Base-by-base conservation (phyloP, 2,329 filamentous ascomycete species). In the Akanthomyces uredinophilus region DNA sequence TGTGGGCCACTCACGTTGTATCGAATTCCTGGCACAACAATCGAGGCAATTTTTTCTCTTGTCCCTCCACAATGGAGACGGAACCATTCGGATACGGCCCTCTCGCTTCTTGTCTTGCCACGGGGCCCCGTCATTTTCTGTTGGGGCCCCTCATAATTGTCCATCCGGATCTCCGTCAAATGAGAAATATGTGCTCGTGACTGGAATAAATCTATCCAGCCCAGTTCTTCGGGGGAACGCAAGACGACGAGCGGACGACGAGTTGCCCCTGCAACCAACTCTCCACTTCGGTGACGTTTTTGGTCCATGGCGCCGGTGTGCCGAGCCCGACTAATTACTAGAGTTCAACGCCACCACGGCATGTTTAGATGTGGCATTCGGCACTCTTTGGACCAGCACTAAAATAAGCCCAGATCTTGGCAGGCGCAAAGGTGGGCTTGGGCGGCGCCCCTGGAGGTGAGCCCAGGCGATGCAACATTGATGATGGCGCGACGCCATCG, bases 41-140 rank as follows among this genome's bases (percentile, higher is more conserved):
- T 29, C 24, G 47, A 60, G n/a, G 49, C 49, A 53, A 44, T 53
- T 50, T 58, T 20, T 43, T 29, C 7, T 35, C 13, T 11, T 39
- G 39, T 54, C 16, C 50, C 58, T 60, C 58, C 58, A 29, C 58
- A 60, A 46, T 54, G 49, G 27, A 60, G 57, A 60, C 27, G 8
- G 29, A 37, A 37, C 32, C 37, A 39, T 5, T 18, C 47, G 44
- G 44, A 41, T 46, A 27, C 32, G 5, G 16, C 11, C 18, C 35
- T 51, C 35, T 50, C 39, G 37, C 49, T 56, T 51, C 44, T 24
- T 37, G 16, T 35, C 11, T 35, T 62, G 43, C 43, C 44, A 50
- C 29, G 60, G 60, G 60, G 60, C 60, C 53, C 60, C 60, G 53
- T 50, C 46, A 57, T 62, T 52, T 61, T 37, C 22, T 39, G 29